These are phyloP conservation scores for Priceomyces haplophilus DNA, from an alignment of 805 yeast genomes.

Conservation along the genomic window DNA sequence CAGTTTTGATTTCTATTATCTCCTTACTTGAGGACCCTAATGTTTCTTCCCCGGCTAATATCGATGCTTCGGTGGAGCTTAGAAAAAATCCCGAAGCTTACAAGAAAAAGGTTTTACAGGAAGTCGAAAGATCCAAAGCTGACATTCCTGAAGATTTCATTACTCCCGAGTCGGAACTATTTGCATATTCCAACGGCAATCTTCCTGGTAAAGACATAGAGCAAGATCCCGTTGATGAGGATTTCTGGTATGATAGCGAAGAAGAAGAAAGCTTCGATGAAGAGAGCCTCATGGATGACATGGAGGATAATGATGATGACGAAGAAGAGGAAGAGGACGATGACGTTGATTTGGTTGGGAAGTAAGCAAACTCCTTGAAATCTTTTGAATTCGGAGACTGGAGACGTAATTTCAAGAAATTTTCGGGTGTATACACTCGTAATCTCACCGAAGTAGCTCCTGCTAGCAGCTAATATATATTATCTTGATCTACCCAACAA, in stretches of 20 bases:
- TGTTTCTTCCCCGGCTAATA: slow-evolving; percentile 89
- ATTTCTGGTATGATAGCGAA: slow-evolving; percentile 73
- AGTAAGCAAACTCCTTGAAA: slow-evolving; percentile 1
- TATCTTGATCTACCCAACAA: background rate
- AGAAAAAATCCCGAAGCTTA: slow-evolving; percentile 77
- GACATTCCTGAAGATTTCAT: slow-evolving; percentile 86
- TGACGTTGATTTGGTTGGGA: slow-evolving; percentile 22
- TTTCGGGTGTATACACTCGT: background rate
- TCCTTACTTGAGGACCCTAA: slow-evolving; percentile 93
- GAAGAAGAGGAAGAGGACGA: slow-evolving; percentile 63
- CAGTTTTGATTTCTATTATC: slow-evolving; percentile 84
- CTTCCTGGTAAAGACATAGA: slow-evolving; percentile 39
- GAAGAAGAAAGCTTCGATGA: slow-evolving; percentile 46
- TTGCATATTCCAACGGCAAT: slow-evolving; percentile 34
- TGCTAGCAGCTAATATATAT: background rate
- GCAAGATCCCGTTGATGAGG: slow-evolving; percentile 68
- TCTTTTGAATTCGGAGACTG: background rate
- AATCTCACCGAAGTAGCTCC: background rate
- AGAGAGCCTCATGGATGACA: slow-evolving; percentile 47
- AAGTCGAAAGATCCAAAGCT: slow-evolving; percentile 77
- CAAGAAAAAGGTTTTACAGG: slow-evolving; percentile 69
- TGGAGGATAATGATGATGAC: slow-evolving; percentile 51
- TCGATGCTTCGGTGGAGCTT: slow-evolving; percentile 91
- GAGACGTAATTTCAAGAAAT: background rate
- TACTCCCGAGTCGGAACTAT: slow-evolving; percentile 68